Base-by-base conservation (phyloP, 2,329 filamentous ascomycete genomes). In the Aspergillus costaricaensis region DNA sequence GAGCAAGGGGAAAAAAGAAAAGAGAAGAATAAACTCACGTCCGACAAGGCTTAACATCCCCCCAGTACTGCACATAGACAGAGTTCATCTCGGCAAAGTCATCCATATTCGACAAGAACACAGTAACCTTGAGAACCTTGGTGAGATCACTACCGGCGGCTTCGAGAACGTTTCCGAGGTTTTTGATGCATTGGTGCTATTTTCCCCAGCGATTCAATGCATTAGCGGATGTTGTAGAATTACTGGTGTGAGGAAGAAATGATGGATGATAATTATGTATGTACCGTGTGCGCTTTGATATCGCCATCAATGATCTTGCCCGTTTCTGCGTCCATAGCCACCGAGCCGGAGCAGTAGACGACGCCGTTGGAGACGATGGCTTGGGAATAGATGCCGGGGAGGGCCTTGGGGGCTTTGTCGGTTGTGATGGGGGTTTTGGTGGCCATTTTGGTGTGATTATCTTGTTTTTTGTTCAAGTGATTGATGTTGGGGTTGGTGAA, bases 11-110 rank as follows among this genome's bases (percentile, higher is more conserved):
- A 17, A 32, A 69, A 10, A 10, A 6, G 23, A 23, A 25, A 25
- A 25, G 23, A 23, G 8, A 25, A 25, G 23, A 25, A 25, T 25
- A 7, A 27, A 27, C 70, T 62, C 59, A 74, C 71, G 70, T 72
- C 44, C 72, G 65, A 52, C 68, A 70, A 8, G 92, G 92, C 85
- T 92, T 93, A 9, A 74, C 63, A 62, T 73, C 74, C 1, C 73
- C 72, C 73, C 70, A 93, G 83, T 88, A 92, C 79, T 92, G 88
- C 77, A 88, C 89, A 77, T 95, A 96, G 72, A 91, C 89, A 67
- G 83, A 83, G 79, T 96, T 96, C 90, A 96, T 92, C 75, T 87
- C 87, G 75, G 79, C 81, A 70, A 89, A 90, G 71, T 90, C 80
- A 50, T 83, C 79, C 86, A 91, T 90, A 60, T 83, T 81, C 1